These are phyloP conservation scores for Spirogloea muscicola DNA, from an alignment of 139 green algal genomes.

Conservation along the genomic window DNA sequence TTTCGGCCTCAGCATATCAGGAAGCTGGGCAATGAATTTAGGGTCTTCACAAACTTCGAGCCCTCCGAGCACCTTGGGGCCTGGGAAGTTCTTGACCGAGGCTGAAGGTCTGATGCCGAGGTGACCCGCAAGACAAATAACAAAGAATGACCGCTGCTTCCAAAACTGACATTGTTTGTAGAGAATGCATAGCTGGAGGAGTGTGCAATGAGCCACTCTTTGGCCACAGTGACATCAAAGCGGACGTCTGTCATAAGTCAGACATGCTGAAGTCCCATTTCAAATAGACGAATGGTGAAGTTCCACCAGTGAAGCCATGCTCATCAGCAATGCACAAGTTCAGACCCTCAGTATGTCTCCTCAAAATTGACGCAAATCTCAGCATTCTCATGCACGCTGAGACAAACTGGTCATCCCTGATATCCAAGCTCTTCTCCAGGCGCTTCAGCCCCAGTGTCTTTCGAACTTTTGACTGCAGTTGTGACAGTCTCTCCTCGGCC, in stretches of 20 bases:
- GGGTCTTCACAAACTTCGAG: conserved; percentile 44
- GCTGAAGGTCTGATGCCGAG: too few species aligned
- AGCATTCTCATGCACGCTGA: conserved; percentile 21
- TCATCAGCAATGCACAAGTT: conserved; percentile 32
- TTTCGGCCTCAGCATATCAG: conserved; percentile 48
- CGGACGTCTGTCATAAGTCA: too few species aligned
- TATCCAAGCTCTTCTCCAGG: conserved; percentile 6
- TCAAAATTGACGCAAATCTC: conserved; percentile 7
- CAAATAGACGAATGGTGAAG: conserved; percentile 4
- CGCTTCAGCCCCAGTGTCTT: conserved; percentile 18
- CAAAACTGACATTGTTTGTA: too few species aligned
- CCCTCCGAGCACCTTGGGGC: conserved; percentile 12
- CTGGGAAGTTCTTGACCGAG: too few species aligned
- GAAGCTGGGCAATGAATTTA: conserved; percentile 58
- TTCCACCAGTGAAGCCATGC: conserved; percentile 13
- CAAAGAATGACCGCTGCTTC: too few species aligned
- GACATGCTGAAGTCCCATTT: conserved; percentile 31
- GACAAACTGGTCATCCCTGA: conserved; percentile 26
- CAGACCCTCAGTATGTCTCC: conserved; percentile 15
- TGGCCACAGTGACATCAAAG: too few species aligned
- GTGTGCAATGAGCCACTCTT: too few species aligned
- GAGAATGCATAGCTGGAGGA: too few species aligned
- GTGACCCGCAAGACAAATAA: too few species aligned
- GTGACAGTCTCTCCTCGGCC: conserved; percentile 6
- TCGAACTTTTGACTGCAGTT: conserved; percentile 15